Percentiles rank a stretch among this genome's conserved stretches.
These are phyloP conservation scores for Spergularia marina DNA, from an alignment of 148 eudicot genomes.

Conservation along the genomic window DNA sequence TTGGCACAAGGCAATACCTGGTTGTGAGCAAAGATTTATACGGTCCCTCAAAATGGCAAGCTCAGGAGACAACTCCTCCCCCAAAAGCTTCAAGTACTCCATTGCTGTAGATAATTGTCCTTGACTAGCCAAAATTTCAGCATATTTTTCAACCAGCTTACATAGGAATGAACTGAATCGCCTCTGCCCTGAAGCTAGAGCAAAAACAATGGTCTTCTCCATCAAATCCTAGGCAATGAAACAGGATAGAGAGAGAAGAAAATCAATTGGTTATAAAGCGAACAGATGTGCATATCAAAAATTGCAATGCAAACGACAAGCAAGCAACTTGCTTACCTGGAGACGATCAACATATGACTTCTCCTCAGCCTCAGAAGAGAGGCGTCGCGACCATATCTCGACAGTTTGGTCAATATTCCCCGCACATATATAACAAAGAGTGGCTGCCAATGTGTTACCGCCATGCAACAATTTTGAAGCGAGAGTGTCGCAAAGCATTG, in stretches of 20 bases:
- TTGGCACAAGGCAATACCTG: constrained; percentile 41
- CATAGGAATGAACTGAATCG: constrained; percentile 78
- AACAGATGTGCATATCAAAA: not conserved
- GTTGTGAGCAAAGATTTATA: constrained; percentile 62
- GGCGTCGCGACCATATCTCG: constrained; percentile 78
- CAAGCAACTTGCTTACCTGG: constrained; percentile 49
- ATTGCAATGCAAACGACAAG: not conserved
- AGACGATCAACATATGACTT: constrained; percentile 86
- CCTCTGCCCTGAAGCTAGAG: constrained; percentile 94
- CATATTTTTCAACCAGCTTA: constrained; percentile 92
- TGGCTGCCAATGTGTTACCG: constrained; percentile 81
- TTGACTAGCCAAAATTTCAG: constrained; percentile 97
- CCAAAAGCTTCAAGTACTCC: constrained; percentile 85
- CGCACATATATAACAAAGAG: constrained; percentile 92
- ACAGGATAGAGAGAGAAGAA: not conserved
- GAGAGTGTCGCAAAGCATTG: constrained; percentile 75
- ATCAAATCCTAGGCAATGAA: constrained; percentile 64
- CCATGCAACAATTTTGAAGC: constrained; percentile 79
- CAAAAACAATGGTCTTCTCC: constrained; percentile 94
- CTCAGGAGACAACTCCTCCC: constrained; percentile 87
- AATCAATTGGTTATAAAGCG: not conserved
- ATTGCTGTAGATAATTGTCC: constrained; percentile 88
- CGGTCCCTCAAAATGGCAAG: constrained; percentile 81
- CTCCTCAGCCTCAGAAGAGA: constrained; percentile 58
- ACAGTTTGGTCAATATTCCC: constrained; percentile 92